Conservation (phyloP, 2,329 filamentous ascomycete species). For the Cordyceps tenuipes region DNA sequence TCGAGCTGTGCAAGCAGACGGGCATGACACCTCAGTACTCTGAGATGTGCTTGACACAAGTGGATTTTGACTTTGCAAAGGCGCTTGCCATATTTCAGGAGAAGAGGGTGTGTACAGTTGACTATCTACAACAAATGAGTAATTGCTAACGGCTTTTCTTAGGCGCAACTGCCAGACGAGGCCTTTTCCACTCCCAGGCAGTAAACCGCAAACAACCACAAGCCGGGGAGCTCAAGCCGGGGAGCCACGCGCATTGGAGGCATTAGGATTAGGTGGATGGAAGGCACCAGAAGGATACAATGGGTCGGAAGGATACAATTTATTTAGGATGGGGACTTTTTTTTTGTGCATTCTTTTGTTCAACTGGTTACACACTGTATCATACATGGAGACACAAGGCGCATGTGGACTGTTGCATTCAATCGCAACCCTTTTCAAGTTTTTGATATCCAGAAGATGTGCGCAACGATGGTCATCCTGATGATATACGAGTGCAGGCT, state of each 20-base stretch:
- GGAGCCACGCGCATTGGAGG: not conserved
- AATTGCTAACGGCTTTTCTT: conserved; percentile 13
- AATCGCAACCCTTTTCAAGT: not conserved
- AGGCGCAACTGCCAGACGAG: conserved; percentile 39
- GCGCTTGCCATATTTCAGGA: conserved; percentile 69
- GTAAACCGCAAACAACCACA: conserved; percentile 9
- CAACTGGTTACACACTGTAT: conserved; percentile 7
- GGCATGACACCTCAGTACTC: conserved; percentile 74
- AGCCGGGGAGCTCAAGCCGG: no score
- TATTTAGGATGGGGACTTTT: not conserved
- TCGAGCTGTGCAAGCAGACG: conserved; percentile 68
- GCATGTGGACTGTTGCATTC: conserved; percentile 5
- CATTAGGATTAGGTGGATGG: not conserved
- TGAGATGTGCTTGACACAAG: conserved; percentile 70
- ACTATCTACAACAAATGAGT: not conserved
- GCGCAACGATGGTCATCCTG: not conserved
- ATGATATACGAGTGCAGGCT: no score
- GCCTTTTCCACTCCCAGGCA: conserved; percentile 31
- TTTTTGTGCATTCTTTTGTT: not conserved
- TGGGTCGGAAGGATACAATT: not conserved
- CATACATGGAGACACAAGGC: conserved; percentile 4
- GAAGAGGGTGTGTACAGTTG: conserved; percentile 52
- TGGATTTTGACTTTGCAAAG: conserved; percentile 69
- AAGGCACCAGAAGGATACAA: not conserved
- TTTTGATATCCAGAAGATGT: not conserved